Base-by-base conservation (phyloP, 1,284 basidiomycete genomes). In the Cutaneotrichosporon sp. region DNA sequence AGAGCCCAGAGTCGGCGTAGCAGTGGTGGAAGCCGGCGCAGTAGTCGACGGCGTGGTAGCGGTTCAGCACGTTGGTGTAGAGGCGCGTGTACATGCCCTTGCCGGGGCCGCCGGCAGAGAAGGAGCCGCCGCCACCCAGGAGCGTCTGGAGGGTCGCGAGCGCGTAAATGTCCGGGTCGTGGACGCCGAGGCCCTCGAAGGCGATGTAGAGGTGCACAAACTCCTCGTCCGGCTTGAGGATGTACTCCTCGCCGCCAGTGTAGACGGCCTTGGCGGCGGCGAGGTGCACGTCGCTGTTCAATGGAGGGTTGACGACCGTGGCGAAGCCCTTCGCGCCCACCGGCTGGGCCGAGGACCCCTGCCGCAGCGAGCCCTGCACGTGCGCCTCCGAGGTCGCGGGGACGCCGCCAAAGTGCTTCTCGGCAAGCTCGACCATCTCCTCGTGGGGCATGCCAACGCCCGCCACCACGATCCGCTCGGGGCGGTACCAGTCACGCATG, bases 81-180 rank as follows among this genome's bases (percentile, higher is more conserved):
- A 98, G 82, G 20, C 95, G 89, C 42, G 92, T 94, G 83, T 97
- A 98, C 94, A 99, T 98, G 71, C 95, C 97, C 82, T 99, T 99
- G 47, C 95, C 95, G 2, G 95, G 95, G 3, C 95, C 95, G 67
- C 93, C 90, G 85, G 72, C 20, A 31, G 51, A 57, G 58, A 61
- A 54, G 76, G 87, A 90, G 31, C 94, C 94, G 10, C 95, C 95
- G 4, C 95, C 95, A 36, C 95, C 95, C 13, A 99, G 87, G 34
- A 98, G 85, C 47, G 95, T 90, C 79, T 99, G 95, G 80, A 99
- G 89, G 0, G 92, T 94, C 27, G 97, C 95, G 14, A 97, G 85
- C 6, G 92, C 86, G 77, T 95, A 99, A 54, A 99, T 91, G 80
- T 98, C 95, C 24, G 91, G 87, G 69, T 97, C 92, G 76, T 91